Base-by-base conservation (phyloP, 768 basidiomycete species). In the Suillus subalutaceus region DNA sequence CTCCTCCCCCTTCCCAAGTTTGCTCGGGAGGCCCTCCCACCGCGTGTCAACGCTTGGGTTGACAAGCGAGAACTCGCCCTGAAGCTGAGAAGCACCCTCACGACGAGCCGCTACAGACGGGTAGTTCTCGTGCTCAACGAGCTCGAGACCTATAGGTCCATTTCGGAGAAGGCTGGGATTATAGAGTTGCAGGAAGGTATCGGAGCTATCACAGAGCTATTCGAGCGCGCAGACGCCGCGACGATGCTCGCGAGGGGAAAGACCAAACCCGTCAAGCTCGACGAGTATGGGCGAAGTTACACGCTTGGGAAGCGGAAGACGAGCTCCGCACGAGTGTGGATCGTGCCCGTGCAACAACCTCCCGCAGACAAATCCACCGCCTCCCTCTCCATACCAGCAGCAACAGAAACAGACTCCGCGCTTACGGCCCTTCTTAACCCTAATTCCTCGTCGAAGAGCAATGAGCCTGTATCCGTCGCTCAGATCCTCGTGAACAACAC, bases 291-390 rank as follows among this genome's bases (percentile, higher is more conserved):
- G n/a, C 83, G 96, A 65, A 89, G 90, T n/a, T 93, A 94, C 73
- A 92, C 92, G 0, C 73, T 91, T 59, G 96, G 96, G 46, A 86
- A 88, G 78, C 85, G 96, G 69, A 99, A 99, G 79, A 94, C 94
- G 66, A 93, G 92, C 71, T 82, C 90, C 1, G 95, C 96, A 43
- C 86, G 94, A 46, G 95, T 96, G 10, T 99, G 96, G 96, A 91
- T 97, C 82, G 91, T 97, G 67, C 86, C 90, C 41, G 85, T 86
- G 63, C 74, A 68, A 43, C 70, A 62, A 18, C 67, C 44, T 48
- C 52, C 72, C 1, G 67, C 71, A 6, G 68, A 67, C 12, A 65
- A 44, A 41, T 26, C 50, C 15, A 35, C 44, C 35, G 23, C 32
- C 40, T 56, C 67, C 35, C 38, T 18, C 26, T 43, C 56, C 4